A percentile compares a stretch with the other conserved stretches of the same genome.
These are phyloP conservation scores for Pyrenochaeta sp. DNA, from an alignment of 2,329 filamentous ascomycete genomes.

Conservation along the genomic window DNA sequence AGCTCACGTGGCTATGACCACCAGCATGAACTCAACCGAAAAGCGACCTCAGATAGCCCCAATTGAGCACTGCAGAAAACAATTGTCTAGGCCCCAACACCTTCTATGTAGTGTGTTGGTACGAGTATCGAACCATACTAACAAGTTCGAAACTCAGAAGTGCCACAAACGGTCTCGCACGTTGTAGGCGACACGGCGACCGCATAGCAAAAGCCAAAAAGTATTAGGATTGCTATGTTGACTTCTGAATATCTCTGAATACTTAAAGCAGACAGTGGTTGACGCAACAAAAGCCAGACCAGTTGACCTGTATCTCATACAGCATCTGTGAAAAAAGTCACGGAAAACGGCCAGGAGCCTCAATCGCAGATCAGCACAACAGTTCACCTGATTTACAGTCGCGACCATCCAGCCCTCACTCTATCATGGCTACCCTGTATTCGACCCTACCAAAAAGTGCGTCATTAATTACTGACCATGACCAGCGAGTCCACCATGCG, in stretches of 20 bases:
- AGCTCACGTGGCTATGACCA: conserved; percentile 16
- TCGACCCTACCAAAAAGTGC: conserved; percentile 1
- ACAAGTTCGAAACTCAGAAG: conserved; percentile 22
- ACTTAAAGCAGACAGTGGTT: conserved; percentile 36
- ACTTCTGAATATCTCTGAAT: conserved; percentile 9
- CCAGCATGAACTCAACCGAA: conserved; percentile 12
- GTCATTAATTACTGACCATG: conserved; percentile 6
- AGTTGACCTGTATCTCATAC: conserved; percentile 35
- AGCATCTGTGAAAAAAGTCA: background rate
- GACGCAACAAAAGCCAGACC: conserved; percentile 24
- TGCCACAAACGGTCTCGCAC: conserved; percentile 37
- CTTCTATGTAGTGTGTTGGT: conserved; percentile 11
- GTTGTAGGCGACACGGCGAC: background rate
- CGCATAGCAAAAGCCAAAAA: background rate
- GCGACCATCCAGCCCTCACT: background rate
- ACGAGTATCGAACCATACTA: conserved; percentile 35
- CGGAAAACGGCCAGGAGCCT: background rate
- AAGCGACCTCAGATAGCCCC: conserved; percentile 1
- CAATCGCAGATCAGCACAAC: background rate
- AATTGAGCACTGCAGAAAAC: background rate
- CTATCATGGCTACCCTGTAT: conserved; percentile 40
- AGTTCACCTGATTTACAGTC: background rate
- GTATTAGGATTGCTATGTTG: background rate
- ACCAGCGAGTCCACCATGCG: conserved; percentile 38
- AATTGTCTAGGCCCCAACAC: conserved; percentile 2